A percentile compares a stretch with the other conserved stretches of the same genome.
phyloP scores from a whole-genome alignment of 176 grass and related monocot species.

The Aechmea fasciata region DNA sequence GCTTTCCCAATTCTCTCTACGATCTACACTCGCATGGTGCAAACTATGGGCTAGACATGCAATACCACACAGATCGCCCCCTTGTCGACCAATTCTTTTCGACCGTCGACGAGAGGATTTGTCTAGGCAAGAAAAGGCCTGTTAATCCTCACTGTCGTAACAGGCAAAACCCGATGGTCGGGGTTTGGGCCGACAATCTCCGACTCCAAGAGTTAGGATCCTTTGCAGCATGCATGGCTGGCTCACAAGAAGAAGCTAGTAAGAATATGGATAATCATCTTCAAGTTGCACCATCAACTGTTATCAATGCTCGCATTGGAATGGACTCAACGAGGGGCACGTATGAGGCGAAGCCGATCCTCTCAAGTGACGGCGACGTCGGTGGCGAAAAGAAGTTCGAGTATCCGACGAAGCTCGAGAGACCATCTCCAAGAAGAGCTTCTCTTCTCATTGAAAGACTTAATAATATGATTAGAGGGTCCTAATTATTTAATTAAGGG shows the following conservation, averaged over 20 bases:
- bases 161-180: conserved; percentile 69
- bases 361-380: conserved; percentile 39
- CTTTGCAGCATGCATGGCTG: conserved; percentile 1
- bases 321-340: conserved; percentile 58
- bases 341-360: conserved; percentile 60
- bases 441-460: conserved; percentile 50
- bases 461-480: conserved; percentile 50
- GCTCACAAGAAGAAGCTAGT: conserved; percentile 19
- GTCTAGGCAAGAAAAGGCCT: conserved; percentile 49
- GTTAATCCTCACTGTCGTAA: conserved; percentile 28
- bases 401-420: conserved; percentile 49
- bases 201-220: conserved; percentile 18
- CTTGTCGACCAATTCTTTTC: conserved; percentile 47
- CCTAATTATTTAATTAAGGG: conserved; percentile 40
- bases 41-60: conserved; percentile 61
- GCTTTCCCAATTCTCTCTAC: conserved; percentile 52
- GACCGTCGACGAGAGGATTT: conserved; percentile 29
- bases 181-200: conserved; percentile 66
- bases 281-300: conserved; percentile 39
- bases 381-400: conserved; percentile 57
- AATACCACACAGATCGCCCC: conserved; percentile 64
- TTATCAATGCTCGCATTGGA: conserved; percentile 41
- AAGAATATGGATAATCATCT: conserved; percentile 42
- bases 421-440: conserved; percentile 58
- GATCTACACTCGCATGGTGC: conserved; percentile 70